These are phyloP conservation scores for Starmerella roubikii DNA, from an alignment of 805 yeast genomes.

Conservation along the genomic window DNA sequence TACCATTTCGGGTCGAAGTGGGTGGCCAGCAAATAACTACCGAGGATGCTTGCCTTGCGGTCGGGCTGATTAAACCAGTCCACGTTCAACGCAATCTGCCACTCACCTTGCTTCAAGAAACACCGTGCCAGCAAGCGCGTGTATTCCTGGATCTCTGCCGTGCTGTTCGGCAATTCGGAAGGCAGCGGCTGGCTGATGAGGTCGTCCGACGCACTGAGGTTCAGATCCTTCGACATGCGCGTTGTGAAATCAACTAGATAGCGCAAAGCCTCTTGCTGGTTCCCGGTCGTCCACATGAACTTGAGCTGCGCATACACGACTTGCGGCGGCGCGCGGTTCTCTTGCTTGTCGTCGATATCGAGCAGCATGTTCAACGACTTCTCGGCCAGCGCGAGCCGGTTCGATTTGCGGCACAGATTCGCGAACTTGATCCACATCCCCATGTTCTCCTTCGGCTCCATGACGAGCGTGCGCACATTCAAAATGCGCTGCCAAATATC, in stretches of 20 bases:
- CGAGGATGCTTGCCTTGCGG: constrained; percentile 70
- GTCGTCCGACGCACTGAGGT: constrained; percentile 64
- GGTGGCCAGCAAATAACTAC: constrained; percentile 85
- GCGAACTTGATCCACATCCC: constrained; percentile 98
- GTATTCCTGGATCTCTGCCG: constrained; percentile 62
- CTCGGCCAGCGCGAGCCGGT: constrained; percentile 82
- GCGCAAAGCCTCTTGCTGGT: constrained; percentile 68
- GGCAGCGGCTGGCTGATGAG: constrained; percentile 78
- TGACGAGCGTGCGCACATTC: constrained; percentile 82
- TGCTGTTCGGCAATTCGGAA: constrained; percentile 48
- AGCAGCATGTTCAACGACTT: constrained; percentile 64
- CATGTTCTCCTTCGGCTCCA: constrained; percentile 92
- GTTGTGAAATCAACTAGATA: constrained; percentile 84
- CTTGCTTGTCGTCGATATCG: constrained; percentile 21
- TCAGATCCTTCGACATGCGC: constrained; percentile 75
- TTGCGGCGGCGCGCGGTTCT: constrained; percentile 83
- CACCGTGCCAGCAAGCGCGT: constrained; percentile 83
- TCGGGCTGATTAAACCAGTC: constrained; percentile 60
- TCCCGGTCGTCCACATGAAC: constrained; percentile 94
- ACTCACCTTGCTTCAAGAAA: constrained; percentile 93
- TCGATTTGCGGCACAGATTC: constrained; percentile 85
- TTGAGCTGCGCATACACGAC: constrained; percentile 95
- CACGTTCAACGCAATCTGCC: constrained; percentile 76
- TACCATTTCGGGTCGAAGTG: constrained; percentile 91
- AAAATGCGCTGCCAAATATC: constrained; percentile 98